phyloP scores from a whole-genome alignment of 495 filamentous ascomycete genomes.

The Letharia columbiana region DNA sequence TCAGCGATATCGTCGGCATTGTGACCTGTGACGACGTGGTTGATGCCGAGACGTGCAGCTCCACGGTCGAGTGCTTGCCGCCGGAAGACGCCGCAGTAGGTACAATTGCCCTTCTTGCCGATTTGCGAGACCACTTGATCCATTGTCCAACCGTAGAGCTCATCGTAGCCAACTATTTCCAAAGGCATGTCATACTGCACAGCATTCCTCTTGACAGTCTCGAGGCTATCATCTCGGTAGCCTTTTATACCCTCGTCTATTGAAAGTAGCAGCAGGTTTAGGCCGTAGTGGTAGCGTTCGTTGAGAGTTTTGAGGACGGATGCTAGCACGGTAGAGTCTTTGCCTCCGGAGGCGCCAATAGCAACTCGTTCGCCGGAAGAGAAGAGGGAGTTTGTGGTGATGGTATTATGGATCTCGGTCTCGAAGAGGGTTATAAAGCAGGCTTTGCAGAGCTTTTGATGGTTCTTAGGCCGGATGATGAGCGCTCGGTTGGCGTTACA shows the following conservation, averaged over 20 bases:
- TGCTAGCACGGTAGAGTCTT: conserved; percentile 94
- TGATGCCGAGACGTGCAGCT: conserved; percentile 76
- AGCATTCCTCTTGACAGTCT: conserved; percentile 92
- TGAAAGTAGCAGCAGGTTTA: conserved; percentile 76
- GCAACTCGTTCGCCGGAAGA: conserved; percentile 76
- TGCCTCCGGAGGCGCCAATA: conserved; percentile 93
- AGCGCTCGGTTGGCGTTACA: conserved; percentile 72
- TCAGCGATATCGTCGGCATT: conserved; percentile 99
- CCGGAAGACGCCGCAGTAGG: conserved; percentile 94
- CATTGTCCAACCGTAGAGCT: conserved; percentile 99
- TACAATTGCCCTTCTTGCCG: conserved; percentile 98
- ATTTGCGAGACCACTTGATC: conserved; percentile 93
- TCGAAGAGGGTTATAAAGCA: conserved; percentile 89
- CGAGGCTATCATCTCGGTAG: conserved; percentile 88
- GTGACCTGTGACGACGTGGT: conserved; percentile 93
- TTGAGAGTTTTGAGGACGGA: conserved; percentile 93
- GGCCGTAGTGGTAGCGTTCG: conserved; percentile 75
- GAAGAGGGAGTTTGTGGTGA: conserved; percentile 70
- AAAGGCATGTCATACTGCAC: conserved; percentile 83
- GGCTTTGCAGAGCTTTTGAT: conserved; percentile 77
- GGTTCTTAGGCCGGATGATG: conserved; percentile 88
- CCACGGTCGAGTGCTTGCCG: conserved; percentile 91
- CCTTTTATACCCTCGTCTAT: conserved; percentile 97
- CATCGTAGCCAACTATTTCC: conserved; percentile 83
- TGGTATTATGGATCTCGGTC: conserved; percentile 87